Evolutionary conservation across 257 asterid genomes (phyloP), one percentile per base, ranked within the genome.

Genomic region (Salvia rosmarinus): DNA sequence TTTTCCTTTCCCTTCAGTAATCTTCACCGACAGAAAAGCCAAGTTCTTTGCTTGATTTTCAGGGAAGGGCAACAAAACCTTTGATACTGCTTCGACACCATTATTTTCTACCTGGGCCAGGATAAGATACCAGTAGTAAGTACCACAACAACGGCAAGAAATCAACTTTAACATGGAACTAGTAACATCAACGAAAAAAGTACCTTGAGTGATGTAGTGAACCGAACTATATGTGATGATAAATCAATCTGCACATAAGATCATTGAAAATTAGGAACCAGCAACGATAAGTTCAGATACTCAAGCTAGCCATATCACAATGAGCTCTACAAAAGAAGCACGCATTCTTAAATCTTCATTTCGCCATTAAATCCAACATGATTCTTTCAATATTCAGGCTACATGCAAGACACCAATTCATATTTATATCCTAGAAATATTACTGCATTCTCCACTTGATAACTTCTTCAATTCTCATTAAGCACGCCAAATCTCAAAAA

Each of bases 181-280:
- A 47, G 17, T 16, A 9, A 35, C 40, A 35, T 37, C 40, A 23
- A 63, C n/a, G 49, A 59, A 64, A 69, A 77, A 30, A 14, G 49
- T 62, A 95, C 99, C 98, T 91, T 91, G 68, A 95, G 66, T 1
- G 86, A 85, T 19, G 77, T 54, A 46, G 83, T 71, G 67, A 80
- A 75, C 78, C 96, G 83, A 61, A 88, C 89, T 46, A 83, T 64
- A 64, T 87, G 99, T 34, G 98, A 91, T 13, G 98, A 84, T 76
- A 95, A 84, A 82, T 95, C 97, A 78, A 95, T 78, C 99, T 95
- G 98, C 89, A 89, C 35, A 57, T 34, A 75, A 30, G 37, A 39
- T 35, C 64, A 75, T 67, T 55, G 61, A 61, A 76, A 50, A 61
- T 83, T 50, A 85, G 83, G 49, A 35, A 60, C 35, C 5, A 44